Base-by-base conservation (phyloP, 495 filamentous ascomycete genomes). In the Neurospora hispaniola region DNA sequence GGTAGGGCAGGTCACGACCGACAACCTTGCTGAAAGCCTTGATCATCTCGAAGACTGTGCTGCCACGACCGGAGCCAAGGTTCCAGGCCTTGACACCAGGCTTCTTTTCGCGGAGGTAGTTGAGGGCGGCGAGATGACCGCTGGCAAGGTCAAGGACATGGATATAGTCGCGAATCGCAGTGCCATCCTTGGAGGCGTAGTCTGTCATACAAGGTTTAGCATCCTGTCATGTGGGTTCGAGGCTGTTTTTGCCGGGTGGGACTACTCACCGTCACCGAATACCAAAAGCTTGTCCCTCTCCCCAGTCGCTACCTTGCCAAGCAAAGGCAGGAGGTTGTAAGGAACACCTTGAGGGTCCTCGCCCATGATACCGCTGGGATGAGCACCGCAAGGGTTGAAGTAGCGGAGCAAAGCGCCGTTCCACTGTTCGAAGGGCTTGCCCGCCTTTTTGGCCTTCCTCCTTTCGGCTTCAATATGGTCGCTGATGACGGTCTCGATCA, bases 61-160 rank as follows among this genome's bases (percentile, higher is more conserved):
- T 94, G 74, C 96, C 96, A 78, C 90, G 91, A 44, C 96, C 96
- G n/a, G 94, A 97, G 31, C 96, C 96, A 72, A 99, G 80, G 85
- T 99, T 99, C 96, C 96, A 99, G 72, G 94, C 95, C 73, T 92
- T 89, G 69, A 97, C 93, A 73, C 96, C 96, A 54, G 96, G 96
- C 80, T 96, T 92, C 79, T 95, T 86, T 71, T 91, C 86, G 75
- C 92, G 91, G 48, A 99, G 93, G 83, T 97, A 93, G 85, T 96
- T 92, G 75, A 99, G 90, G 35, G 96, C 96, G 62, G 93, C 89
- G 44, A 97, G 84, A 84, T 99, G 96, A 70, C 96, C 96, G 75
- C 88, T 88, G 27, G 96, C 92, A 48, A 97, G 89, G 78, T 97
- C 94, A 71, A 96, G 88, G 74, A 97, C 93, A 85, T 97, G 94